Evolutionary conservation across 2,329 filamentous ascomycete species (phyloP), one percentile per base, ranked within the genome.

Genomic region (Ambrosiella cleistominuta): DNA sequence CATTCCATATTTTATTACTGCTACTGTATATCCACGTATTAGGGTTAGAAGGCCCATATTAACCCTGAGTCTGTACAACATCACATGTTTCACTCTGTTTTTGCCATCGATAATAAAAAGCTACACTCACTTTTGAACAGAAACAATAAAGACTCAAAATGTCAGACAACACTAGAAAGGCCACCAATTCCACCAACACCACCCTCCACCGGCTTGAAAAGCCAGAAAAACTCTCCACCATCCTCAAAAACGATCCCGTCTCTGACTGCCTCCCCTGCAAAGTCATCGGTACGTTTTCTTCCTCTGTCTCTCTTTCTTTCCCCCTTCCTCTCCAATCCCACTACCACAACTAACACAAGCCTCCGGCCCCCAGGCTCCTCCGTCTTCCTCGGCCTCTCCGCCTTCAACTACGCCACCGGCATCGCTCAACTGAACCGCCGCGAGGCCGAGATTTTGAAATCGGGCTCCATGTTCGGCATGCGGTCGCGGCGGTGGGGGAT

Each of bases 361-460:
- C 19, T 58, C 64, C 90, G 86, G 86, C 50, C 83, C 85, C 65
- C 77, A 81, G 44, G 84, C 86, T 27, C 27, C 27, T 27, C 27
- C 27, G 27, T 27, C 0, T 88, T 93, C 62, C 73, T 88, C 58
- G 85, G 84, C 1, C 78, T 91, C 13, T 86, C 82, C 2, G 81
- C 76, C 1, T 93, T 90, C 70, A 89, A 82, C 68, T 90, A 89
- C 70, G 74, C 81, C 61, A 86, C 84, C 2, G 87, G 87, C 60
- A 84, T 82, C 69, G 73, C 74, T 55, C 85, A 90, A 68, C 78
- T 93, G 37, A 76, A 81, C 64, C 74, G 76, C 64, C 83, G 87
- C 67, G 75, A 78, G 61, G 73, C 75, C n/a, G 69, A 72, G 61
- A 87, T 90, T 62, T 70, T 88, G 60, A 74, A 78, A 66, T 86